Evolutionary conservation across 2,329 filamentous ascomycete genomes (phyloP).

Genomic region (Fusarium gaditjirri): DNA sequence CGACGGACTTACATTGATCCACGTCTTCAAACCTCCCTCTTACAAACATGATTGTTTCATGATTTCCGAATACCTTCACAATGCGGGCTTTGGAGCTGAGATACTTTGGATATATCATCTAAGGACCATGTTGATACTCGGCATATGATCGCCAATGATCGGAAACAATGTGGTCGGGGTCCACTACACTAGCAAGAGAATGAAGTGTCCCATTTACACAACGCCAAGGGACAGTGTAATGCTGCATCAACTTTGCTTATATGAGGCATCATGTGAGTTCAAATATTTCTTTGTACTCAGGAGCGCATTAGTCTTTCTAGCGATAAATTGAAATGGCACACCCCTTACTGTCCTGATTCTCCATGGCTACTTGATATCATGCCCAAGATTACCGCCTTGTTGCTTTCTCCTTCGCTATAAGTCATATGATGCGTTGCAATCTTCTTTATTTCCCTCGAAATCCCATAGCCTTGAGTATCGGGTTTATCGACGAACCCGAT

Average conservation of each 20-base stretch:
- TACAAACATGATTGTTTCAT: neutral
- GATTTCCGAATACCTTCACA: neutral
- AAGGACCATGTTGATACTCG: too few species aligned
- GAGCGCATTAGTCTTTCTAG: neutral
- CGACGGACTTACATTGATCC: constrained; percentile 24
- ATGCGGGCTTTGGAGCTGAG: too few species aligned
- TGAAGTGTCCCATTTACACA: neutral
- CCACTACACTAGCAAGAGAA: neutral
- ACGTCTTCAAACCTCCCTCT: neutral
- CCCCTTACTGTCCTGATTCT: neutral
- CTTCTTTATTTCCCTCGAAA: neutral
- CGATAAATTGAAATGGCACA: neutral
- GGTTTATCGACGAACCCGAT: neutral
- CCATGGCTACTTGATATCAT: neutral
- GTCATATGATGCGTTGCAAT: neutral
- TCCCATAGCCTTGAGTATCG: neutral
- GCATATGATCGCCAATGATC: too few species aligned
- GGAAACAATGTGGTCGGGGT: neutral
- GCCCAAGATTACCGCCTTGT: neutral
- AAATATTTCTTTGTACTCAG: neutral
- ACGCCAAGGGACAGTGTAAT: neutral
- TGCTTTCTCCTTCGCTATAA: neutral
- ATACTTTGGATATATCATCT: neutral
- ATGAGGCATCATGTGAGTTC: neutral
- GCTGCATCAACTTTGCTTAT: neutral